Base-by-base conservation (phyloP, 306 rosid genomes). In the Hippophae rhamnoides region DNA sequence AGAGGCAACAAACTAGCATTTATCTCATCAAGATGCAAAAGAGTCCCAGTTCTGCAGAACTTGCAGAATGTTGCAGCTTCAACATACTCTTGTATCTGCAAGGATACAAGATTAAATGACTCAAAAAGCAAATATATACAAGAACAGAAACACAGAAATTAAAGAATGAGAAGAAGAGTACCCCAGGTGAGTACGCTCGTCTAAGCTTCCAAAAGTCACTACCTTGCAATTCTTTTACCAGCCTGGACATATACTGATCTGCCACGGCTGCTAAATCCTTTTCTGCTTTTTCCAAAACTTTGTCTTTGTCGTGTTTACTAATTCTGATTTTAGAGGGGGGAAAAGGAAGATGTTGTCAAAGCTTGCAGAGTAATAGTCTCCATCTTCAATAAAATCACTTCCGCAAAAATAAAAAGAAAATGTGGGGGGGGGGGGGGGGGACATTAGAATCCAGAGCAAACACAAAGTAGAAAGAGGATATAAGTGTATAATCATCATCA, bases 151-250 rank as follows among this genome's bases (percentile, higher is more conserved):
- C 13, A 46, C 56, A 12, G 41, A 66, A 27, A 58, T 27, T 47
- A 52, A 54, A 45, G 38, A 49, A 65, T 56, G 65, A 69, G 68
- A 60, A 79, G 58, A 71, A 63, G 53, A 40, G 64, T 69, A 87
- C 98, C 95, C 96, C 96, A 6, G 96, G 98, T 18, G 98, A 85
- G 83, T 92, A 92, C 43, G 98, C 95, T 61, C 93, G 84, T 73
- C 98, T 76, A 48, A 92, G 88, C 86, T 92, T 92, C 98, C 98
- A 92, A 76, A 92, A 92, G 70, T 92, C 98, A 60, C 86, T 81
- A 60, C 98, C 98, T 66, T 80, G 81, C 65, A 92, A 74, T 76
- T 92, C 98, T 62, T 66, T 80, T 64, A 85, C 85, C 50, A 87
- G 79, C 65, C 77, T 76, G 47, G 88, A 72, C 26, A 92, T 52